Conservation (phyloP, 108 stramenopile genomes). For the Nitzschia sp. region DNA sequence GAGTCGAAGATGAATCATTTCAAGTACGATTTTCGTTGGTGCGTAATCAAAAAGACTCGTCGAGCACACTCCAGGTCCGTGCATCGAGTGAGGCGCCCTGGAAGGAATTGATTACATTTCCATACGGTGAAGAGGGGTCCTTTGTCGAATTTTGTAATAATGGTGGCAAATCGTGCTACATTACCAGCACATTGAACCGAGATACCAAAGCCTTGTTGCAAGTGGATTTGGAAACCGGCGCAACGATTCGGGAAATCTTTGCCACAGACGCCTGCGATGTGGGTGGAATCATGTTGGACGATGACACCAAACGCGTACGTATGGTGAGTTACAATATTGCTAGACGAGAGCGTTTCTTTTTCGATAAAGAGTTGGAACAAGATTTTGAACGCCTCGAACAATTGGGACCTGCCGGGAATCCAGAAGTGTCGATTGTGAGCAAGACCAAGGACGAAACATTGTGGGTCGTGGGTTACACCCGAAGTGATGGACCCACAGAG, state of each 20-base stretch:
- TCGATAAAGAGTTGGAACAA: slow-evolving; percentile 54
- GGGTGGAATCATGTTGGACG: slow-evolving; percentile 53
- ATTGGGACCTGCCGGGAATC: slow-evolving; percentile 35
- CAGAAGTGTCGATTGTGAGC: slow-evolving; percentile 49
- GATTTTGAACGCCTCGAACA: slow-evolving; percentile 53
- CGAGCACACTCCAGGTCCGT: slow-evolving; percentile 48
- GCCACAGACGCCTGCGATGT: slow-evolving; percentile 60
- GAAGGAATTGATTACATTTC: slow-evolving; percentile 58
- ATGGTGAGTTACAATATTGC: slow-evolving; percentile 64
- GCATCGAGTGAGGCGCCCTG: slow-evolving; percentile 32
- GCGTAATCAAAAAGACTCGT: slow-evolving; percentile 47
- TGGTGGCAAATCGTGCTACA: slow-evolving; percentile 48
- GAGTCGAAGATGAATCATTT: slow-evolving; percentile 55
- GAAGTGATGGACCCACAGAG: slow-evolving; percentile 53
- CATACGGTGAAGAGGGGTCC: slow-evolving; percentile 61
- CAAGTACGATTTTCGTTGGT: slow-evolving; percentile 52
- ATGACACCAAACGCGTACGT: slow-evolving; percentile 60
- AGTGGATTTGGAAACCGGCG: slow-evolving; percentile 58
- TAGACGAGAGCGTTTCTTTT: slow-evolving; percentile 58
- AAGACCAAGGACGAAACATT: slow-evolving; percentile 53
- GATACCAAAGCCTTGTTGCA: slow-evolving; percentile 69
- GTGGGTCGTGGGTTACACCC: slow-evolving; percentile 53
- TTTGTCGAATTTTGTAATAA: slow-evolving; percentile 57
- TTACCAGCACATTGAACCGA: slow-evolving; percentile 52
- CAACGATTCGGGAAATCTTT: slow-evolving; percentile 56